Conservation (phyloP, 2,329 filamentous ascomycete species). For the Neofusicoccum umdonicola region DNA sequence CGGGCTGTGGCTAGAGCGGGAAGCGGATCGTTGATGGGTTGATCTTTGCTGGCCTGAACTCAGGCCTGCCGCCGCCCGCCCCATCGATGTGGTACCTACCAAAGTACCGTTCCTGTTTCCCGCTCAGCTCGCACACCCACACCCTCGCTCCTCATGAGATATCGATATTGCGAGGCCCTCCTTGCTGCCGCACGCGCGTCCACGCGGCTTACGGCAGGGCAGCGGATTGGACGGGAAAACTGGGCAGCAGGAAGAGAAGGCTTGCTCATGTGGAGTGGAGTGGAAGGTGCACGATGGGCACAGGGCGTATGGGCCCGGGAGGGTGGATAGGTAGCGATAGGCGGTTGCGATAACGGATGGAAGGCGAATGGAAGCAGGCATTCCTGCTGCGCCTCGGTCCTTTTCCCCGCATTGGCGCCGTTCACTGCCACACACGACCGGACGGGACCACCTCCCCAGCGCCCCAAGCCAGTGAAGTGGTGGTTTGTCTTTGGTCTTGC, state of each 20-base stretch:
- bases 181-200: not conserved
- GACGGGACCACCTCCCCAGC: not conserved
- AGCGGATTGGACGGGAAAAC: not conserved
- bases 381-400: not conserved
- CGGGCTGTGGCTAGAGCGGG: not conserved
- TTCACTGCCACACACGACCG: not conserved
- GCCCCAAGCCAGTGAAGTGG: not conserved
- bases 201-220: not conserved
- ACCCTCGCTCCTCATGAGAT: too few relatives aligned
- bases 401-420: slow-evolving; percentile 6
- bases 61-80: not conserved
- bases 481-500: too few relatives aligned
- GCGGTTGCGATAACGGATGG: not conserved
- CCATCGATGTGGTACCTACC: not conserved
- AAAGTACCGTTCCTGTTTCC: not conserved
- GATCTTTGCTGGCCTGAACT: not conserved
- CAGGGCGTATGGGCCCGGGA: not conserved
- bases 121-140: not conserved
- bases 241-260: not conserved
- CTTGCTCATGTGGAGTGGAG: not conserved
- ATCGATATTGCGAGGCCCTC: not conserved
- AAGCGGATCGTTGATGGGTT: not conserved
- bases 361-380: not conserved
- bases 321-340: not conserved
- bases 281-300: too few relatives aligned